Conservation (phyloP, 2,329 filamentous ascomycete genomes). For the Calonectria multiphialidica region DNA sequence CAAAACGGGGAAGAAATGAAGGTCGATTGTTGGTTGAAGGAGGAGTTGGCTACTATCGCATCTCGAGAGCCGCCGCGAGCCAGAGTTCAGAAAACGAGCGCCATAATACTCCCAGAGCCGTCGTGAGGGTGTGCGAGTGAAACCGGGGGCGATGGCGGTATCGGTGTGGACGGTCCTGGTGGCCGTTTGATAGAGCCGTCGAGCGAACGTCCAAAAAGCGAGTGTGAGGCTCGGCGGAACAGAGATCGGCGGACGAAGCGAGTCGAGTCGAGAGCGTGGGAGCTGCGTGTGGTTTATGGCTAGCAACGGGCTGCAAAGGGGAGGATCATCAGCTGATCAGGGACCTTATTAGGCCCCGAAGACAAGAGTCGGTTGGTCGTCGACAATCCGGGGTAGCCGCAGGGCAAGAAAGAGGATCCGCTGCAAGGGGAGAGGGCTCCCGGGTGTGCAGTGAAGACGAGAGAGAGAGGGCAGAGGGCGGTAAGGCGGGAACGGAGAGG, state of each 20-base stretch:
- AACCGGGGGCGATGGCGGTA: conserved; percentile 7
- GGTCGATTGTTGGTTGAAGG: conserved; percentile 35
- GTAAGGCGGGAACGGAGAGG: neutral
- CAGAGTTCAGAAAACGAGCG: conserved; percentile 37
- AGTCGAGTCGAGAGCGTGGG: conserved; percentile 37
- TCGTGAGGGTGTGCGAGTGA: conserved; percentile 6
- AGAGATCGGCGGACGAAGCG: conserved; percentile 40
- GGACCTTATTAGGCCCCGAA: conserved; percentile 37
- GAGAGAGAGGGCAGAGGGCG: neutral
- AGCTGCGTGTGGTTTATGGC: conserved; percentile 36
- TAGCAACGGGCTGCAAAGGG: conserved; percentile 40
- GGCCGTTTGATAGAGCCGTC: neutral
- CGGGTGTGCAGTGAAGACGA: neutral
- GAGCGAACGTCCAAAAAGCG: conserved; percentile 18
- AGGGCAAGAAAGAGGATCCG: conserved; percentile 39
- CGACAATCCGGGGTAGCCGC: conserved; percentile 44
- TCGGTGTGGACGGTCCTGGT: neutral
- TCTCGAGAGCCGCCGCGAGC: conserved; percentile 39
- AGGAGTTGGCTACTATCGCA: conserved; percentile 38
- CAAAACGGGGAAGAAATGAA: conserved; percentile 36
- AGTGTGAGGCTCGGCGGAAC: conserved; percentile 22
- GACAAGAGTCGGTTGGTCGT: conserved; percentile 37
- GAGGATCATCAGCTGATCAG: conserved; percentile 47
- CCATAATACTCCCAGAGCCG: conserved; percentile 36
- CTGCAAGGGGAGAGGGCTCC: conserved; percentile 22